Conservation (phyloP, 2,329 filamentous ascomycete species). For the Hymenoscyphus fraxineus region DNA sequence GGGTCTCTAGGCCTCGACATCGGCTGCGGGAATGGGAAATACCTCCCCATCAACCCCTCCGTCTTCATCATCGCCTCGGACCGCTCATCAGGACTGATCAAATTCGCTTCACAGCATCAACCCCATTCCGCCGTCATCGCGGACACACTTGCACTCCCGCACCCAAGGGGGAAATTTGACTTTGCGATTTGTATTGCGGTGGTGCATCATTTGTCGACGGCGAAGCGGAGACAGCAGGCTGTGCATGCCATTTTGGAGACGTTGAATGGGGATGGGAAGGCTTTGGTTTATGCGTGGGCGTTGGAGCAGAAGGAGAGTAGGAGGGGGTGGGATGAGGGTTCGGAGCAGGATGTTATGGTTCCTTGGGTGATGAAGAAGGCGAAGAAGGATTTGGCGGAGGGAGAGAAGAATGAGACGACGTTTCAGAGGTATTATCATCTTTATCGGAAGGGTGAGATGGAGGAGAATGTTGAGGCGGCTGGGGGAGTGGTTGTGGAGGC, state of each 20-base stretch:
- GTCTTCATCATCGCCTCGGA: conserved; percentile 84
- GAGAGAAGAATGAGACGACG: conserved; percentile 36
- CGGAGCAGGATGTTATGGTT: conserved; percentile 88
- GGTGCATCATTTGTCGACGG: conserved; percentile 86
- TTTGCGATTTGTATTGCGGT: conserved; percentile 95
- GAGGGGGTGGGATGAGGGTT: conserved; percentile 80
- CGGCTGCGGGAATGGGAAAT: conserved; percentile 97
- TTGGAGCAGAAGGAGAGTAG: conserved; percentile 85
- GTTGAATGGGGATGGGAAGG: conserved; percentile 57
- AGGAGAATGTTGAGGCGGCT: conserved; percentile 69
- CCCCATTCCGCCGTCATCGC: conserved; percentile 71
- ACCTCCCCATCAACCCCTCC: conserved; percentile 72
- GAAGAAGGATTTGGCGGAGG: conserved; percentile 35
- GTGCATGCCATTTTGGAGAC: conserved; percentile 68
- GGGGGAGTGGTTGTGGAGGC: conserved; percentile 73
- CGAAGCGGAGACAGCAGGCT: conserved; percentile 66
- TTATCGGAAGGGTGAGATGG: conserved; percentile 81
- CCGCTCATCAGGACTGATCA: conserved; percentile 59
- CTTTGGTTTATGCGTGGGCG: conserved; percentile 90
- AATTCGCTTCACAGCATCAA: conserved; percentile 44
- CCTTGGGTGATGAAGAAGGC: conserved; percentile 72
- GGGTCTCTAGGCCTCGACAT: conserved; percentile 85
- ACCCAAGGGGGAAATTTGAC: conserved; percentile 65
- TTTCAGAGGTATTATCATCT: conserved; percentile 94
- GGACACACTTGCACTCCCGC: conserved; percentile 79